Conservation (phyloP, 768 basidiomycete species). For the Suillus sp. region DNA sequence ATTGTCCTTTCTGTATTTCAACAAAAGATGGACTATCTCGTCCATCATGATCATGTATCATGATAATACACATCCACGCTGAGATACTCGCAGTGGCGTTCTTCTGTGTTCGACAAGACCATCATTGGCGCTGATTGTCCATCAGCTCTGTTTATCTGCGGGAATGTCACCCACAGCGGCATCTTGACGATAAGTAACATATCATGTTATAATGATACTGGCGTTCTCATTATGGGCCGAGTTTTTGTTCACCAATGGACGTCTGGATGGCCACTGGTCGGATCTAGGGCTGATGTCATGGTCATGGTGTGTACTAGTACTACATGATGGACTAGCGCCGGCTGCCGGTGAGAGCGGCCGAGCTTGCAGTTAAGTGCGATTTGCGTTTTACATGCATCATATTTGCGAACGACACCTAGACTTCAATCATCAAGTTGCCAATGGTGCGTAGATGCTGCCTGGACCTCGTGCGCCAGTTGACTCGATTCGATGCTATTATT, state of each 20-base stretch:
- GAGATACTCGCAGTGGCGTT: not conserved
- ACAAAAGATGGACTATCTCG: not conserved
- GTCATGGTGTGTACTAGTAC: too few species aligned
- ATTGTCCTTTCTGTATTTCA: not conserved
- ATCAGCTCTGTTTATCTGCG: not conserved
- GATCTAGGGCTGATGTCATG: too few species aligned
- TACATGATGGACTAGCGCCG: too few species aligned
- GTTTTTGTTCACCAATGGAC: not conserved
- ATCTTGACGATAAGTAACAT: not conserved
- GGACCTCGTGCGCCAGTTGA: not conserved
- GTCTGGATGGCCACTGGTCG: not conserved
- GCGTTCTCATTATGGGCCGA: not conserved
- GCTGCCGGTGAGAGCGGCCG: not conserved
- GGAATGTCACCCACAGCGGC: not conserved
- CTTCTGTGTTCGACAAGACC: not conserved
- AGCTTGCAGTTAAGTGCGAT: not conserved
- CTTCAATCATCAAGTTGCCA: not conserved
- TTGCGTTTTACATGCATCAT: not conserved
- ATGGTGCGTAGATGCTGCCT: not conserved
- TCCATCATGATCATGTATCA: not conserved
- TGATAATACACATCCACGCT: not conserved
- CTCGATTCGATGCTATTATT: not conserved
- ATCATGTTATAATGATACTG: not conserved
- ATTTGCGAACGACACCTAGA: not conserved
- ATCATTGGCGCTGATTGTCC: not conserved